Conservation (phyloP, 1,139 yeast genomes). For the Candida frijolesensis region DNA sequence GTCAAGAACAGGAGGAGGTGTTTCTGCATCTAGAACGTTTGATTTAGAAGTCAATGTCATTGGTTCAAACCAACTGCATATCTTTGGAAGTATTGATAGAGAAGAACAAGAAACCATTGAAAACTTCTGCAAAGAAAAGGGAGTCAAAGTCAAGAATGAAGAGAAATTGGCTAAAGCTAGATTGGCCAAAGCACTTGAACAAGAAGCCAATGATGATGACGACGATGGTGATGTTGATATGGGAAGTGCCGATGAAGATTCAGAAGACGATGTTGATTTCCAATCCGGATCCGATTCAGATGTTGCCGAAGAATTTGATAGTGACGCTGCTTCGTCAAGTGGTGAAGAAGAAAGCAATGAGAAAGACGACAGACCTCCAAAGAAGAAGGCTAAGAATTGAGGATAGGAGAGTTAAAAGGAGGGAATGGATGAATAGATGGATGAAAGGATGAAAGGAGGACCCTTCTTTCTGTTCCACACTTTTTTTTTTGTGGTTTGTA, state of each 20-base stretch:
- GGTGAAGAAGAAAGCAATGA: conserved; percentile 26
- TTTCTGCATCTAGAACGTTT: conserved; percentile 84
- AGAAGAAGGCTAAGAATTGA: conserved; percentile 45
- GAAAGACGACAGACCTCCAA: conserved; percentile 43
- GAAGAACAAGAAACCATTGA: conserved; percentile 88
- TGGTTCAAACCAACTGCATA: conserved; percentile 69
- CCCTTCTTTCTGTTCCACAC: neutral
- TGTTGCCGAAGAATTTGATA: conserved; percentile 85
- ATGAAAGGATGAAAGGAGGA: neutral
- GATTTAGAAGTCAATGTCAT: conserved; percentile 81
- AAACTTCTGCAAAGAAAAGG: conserved; percentile 73
- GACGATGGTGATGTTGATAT: conserved; percentile 63
- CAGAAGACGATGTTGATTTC: conserved; percentile 70
- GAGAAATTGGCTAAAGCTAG: conserved; percentile 84
- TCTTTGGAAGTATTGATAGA: conserved; percentile 85
- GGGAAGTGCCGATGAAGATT: conserved; percentile 75
- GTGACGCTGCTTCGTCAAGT: conserved; percentile 30
- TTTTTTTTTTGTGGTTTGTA: neutral
- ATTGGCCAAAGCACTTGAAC: conserved; percentile 75
- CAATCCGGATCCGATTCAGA: conserved; percentile 65
- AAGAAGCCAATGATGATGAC: conserved; percentile 68
- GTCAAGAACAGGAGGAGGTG: conserved; percentile 85
- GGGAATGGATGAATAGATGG: neutral
- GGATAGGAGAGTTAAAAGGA: neutral
- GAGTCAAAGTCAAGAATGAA: conserved; percentile 81